Evolutionary conservation across 2,329 filamentous ascomycete genomes (phyloP), one percentile per base, ranked within the genome.

Genomic region (Chrysoporthe austroafricana): DNA sequence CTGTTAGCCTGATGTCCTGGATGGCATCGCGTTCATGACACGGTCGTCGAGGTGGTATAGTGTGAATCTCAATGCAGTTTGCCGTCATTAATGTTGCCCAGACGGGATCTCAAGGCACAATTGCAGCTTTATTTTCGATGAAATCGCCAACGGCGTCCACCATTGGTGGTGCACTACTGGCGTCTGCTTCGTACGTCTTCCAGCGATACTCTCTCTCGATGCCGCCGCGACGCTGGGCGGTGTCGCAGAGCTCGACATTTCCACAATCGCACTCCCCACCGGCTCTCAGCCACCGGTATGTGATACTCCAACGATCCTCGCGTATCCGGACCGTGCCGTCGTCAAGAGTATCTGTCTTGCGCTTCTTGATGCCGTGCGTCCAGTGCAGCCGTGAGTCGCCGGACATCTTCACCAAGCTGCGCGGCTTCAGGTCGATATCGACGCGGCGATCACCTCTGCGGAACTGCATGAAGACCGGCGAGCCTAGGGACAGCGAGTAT

Each of bases 241-340:
- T 84, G 73, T 87, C 85, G 67, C 85, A 87, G 5, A 85, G 74
- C 67, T 77, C 78, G 36, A 78, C 69, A 69, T 86, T 75, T 2
- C 84, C 85, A 71, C 85, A 87, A 63, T 83, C 82, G 67, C 85
- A 87, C 13, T 78, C 77, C 0, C 75, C 79, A 0, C 79, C 79
- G 6, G 80, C 75, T 8, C 85, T 76, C 6, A 85, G 70, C 85
- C 85, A 87, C 0, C 85, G 79, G 71, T 85, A 87, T 2, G 85
- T 87, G 56, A 87, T 79, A 71, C 85, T 87, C 84, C 84, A 87
- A 7, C 85, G 77, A 42, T 85, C 77, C 1, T 69, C 71, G 0
- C 85, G 76, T 46, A 71, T 67, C 5, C 85, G 76, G 2, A 84
- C 77, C 1, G 77, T 79, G 0, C 82, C 84, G 26, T 68, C 63